Base-by-base conservation (phyloP, 129 eudicot genomes). In the Ambrosia artemisiifolia region DNA sequence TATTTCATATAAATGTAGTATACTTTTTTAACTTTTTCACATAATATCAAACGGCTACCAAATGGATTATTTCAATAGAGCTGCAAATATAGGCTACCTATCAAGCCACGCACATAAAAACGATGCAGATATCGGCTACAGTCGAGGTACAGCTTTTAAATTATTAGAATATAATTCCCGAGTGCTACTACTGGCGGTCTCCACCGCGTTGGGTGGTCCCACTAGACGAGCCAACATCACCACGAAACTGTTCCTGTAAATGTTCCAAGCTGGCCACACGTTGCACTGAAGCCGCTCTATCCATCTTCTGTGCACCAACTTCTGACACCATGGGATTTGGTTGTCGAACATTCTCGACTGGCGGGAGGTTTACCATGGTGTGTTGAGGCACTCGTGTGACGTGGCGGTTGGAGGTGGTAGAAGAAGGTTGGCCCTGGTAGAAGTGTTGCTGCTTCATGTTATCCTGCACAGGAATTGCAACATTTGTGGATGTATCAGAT, bases 191-290 rank as follows among this genome's bases (percentile, higher is more conserved):
- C 71, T 74, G 63, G 61, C 75, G 82, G 62, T 83, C 88, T 57
- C 88, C 84, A 6, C 79, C 66, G 48, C 78, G 73, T 78, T 85
- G 86, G 32, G 78, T 66, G 61, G 74, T 67, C 51, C 80, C 75
- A 67, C 86, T 8, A 40, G 44, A 40, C 44, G 44, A 40, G 44
- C 79, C 80, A 12, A 71, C 69, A 3, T 82, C 90, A 34, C 95
- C 98, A 36, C 96, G 95, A 38, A 93, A 87, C 73, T 95, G 90
- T 80, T 93, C 87, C 82, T 93, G 98, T 69, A 90, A 73, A 82
- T 86, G 95, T 75, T 94, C 98, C 96, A 94, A 86, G 73, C 98
- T 94, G 42, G 93, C 97, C 33, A 87, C 95, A 47, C 96, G 84
- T 66, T 94, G 96, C 98, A 94, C 84, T 10, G 98, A 87, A 38